Percentiles rank a stretch among this genome's conserved stretches.
phyloP scores from a whole-genome alignment of 139 green algal species.

The Tetratostichococcus sp. region DNA sequence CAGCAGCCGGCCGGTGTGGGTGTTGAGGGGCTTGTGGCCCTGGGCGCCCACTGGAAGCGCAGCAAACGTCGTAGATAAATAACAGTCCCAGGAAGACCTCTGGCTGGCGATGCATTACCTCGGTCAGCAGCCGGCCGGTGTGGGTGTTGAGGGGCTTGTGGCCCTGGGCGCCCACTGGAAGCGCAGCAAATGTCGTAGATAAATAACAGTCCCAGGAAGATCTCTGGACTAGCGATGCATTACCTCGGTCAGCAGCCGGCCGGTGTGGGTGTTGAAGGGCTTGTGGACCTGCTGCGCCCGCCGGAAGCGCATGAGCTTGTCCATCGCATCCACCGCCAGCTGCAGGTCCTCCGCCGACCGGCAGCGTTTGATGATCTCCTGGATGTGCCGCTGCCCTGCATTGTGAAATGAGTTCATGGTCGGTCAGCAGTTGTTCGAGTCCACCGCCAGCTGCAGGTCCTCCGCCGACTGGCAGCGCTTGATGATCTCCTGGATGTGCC shows the following conservation, averaged over 20 bases:
- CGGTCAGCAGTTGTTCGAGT: not conserved
- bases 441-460: not conserved
- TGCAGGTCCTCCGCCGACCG: slow-evolving; percentile 30
- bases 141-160: too few relatives aligned
- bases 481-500: slow-evolving; percentile 32
- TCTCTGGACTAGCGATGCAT: not conserved
- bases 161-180: too few relatives aligned
- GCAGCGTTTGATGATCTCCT: slow-evolving; percentile 37
- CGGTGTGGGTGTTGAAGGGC: slow-evolving; percentile 32
- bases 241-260: slow-evolving; percentile 24
- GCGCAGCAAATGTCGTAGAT: too few relatives aligned
- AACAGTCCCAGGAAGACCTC: too few relatives aligned
- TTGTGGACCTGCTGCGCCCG: slow-evolving; percentile 37
- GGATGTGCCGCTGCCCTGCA: slow-evolving; percentile 38
- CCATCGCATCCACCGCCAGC: slow-evolving; percentile 30
- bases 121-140: slow-evolving; percentile 24
- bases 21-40: too few relatives aligned
- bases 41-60: too few relatives aligned
- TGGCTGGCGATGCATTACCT: slow-evolving; percentile 1
- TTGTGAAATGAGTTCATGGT: not conserved
- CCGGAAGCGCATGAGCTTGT: slow-evolving; percentile 37
- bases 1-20: slow-evolving; percentile 23
- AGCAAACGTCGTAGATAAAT: too few relatives aligned
- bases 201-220: too few relatives aligned
- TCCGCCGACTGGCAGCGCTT: not conserved